These are phyloP conservation scores for Kappamyces sp. DNA, from an alignment of 192 early-diverging fungal species.

Conservation along the genomic window DNA sequence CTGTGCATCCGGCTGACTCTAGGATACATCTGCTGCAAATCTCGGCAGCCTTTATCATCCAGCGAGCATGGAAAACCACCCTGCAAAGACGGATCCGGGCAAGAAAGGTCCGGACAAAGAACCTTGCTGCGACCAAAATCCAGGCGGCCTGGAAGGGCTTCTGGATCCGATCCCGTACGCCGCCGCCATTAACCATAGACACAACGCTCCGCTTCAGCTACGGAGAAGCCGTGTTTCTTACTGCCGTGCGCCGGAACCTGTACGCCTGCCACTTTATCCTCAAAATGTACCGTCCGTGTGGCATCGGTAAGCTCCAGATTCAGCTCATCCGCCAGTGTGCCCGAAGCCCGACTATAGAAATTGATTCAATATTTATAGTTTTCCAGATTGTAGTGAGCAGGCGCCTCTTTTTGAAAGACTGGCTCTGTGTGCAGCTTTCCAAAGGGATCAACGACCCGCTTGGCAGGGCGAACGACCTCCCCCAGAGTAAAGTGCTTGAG, in stretches of 20 bases:
- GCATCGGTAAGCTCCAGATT: conserved; percentile 10
- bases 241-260: conserved; percentile 50
- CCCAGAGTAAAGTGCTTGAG: conserved; percentile 85
- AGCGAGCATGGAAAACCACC: conserved; percentile 44
- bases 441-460: conserved; percentile 21
- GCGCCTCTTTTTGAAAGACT: conserved; percentile 1
- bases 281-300: conserved; percentile 49
- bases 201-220: conserved; percentile 51
- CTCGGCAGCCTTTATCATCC: conserved; percentile 45
- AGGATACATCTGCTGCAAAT: conserved; percentile 38
- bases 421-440: conserved; percentile 36
- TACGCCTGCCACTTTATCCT: conserved; percentile 47
- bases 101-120: conserved; percentile 48
- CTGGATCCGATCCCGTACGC: conserved; percentile 50
- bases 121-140: conserved; percentile 46
- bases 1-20: not conserved
- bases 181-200: conserved; percentile 18
- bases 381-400: conserved; percentile 8
- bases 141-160: conserved; percentile 56
- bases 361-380: conserved; percentile 15
- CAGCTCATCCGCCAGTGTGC: conserved; percentile 13
- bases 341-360: conserved; percentile 18
- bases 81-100: conserved; percentile 32
- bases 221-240: conserved; percentile 55
- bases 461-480: conserved; percentile 56